These are phyloP conservation scores for Pythium phragmiticola DNA, from an alignment of 352 stramenopile genomes.

Conservation along the genomic window DNA sequence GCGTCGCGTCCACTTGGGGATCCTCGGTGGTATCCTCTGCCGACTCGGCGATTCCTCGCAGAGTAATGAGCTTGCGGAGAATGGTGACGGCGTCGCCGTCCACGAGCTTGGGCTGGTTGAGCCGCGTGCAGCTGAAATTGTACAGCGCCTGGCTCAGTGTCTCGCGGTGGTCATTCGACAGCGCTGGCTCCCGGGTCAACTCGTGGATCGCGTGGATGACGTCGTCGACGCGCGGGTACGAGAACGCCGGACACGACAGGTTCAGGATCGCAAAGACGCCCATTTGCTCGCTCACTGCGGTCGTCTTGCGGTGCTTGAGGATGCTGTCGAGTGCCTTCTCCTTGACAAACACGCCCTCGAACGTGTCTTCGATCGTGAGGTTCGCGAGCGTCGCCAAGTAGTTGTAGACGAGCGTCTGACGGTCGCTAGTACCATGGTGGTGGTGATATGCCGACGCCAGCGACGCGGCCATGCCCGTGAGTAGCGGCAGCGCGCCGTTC, in stretches of 20 bases:
- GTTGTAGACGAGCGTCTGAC: slow-evolving; percentile 36
- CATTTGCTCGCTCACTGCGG: slow-evolving; percentile 35
- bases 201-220: slow-evolving; percentile 62
- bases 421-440: slow-evolving; percentile 6
- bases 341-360: slow-evolving; percentile 65
- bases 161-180: slow-evolving; percentile 34
- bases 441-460: neutral
- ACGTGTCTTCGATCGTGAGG: slow-evolving; percentile 69
- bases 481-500: slow-evolving; percentile 46
- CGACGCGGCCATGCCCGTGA: slow-evolving; percentile 24
- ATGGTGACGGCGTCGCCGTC: slow-evolving; percentile 45
- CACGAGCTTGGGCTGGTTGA: slow-evolving; percentile 68
- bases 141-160: slow-evolving; percentile 57
- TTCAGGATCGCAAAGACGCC: slow-evolving; percentile 66
- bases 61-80: slow-evolving; percentile 32
- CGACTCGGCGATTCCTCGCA: neutral
- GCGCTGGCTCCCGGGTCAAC: slow-evolving; percentile 34
- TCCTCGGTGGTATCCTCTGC: neutral
- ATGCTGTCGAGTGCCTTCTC: slow-evolving; percentile 70
- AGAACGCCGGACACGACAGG: slow-evolving; percentile 60
- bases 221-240: slow-evolving; percentile 66
- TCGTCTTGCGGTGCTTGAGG: slow-evolving; percentile 47
- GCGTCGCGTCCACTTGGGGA: slow-evolving; percentile 24
- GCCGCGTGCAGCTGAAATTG: slow-evolving; percentile 60
- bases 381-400: slow-evolving; percentile 62